These are phyloP conservation scores for Lactarius trivialis DNA, from an alignment of 768 basidiomycete genomes.

Conservation along the genomic window DNA sequence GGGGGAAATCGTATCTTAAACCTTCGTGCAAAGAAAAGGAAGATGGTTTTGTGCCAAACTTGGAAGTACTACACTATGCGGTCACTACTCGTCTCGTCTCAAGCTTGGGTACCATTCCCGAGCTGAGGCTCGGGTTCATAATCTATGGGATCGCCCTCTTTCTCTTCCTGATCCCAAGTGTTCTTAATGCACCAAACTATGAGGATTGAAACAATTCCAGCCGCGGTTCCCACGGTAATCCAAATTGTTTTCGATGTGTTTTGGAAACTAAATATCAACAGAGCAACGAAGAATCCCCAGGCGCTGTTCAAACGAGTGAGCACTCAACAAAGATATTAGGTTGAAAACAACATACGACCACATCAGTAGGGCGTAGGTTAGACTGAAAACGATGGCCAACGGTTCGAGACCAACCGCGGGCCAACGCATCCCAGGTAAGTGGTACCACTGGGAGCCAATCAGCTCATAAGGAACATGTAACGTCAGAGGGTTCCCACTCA, in stretches of 20 bases:
- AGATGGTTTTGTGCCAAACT: not conserved
- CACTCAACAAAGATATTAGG: not conserved
- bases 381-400: constrained; percentile 46
- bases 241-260: not conserved
- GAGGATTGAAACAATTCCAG: not conserved
- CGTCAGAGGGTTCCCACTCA: constrained; percentile 8
- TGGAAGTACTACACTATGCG: not conserved
- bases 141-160: not conserved
- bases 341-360: constrained; percentile 43
- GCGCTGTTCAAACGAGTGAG: constrained; percentile 27
- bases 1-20: not conserved
- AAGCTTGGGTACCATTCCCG: not conserved
- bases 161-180: constrained; percentile 3
- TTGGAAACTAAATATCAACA: constrained; percentile 22
- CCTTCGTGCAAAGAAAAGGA: not conserved
- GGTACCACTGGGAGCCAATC: constrained; percentile 23
- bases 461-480: not conserved
- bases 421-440: constrained; percentile 26
- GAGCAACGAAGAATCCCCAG: constrained; percentile 36
- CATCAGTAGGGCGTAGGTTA: constrained; percentile 51
- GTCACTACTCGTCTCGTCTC: not conserved
- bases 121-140: not conserved
- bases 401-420: constrained; percentile 39
- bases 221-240: not conserved
- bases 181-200: constrained; percentile 4